Evolutionary conservation across 495 filamentous ascomycete species (phyloP), one percentile per base, ranked within the genome.

Genomic region (Achaetomiella virescens): DNA sequence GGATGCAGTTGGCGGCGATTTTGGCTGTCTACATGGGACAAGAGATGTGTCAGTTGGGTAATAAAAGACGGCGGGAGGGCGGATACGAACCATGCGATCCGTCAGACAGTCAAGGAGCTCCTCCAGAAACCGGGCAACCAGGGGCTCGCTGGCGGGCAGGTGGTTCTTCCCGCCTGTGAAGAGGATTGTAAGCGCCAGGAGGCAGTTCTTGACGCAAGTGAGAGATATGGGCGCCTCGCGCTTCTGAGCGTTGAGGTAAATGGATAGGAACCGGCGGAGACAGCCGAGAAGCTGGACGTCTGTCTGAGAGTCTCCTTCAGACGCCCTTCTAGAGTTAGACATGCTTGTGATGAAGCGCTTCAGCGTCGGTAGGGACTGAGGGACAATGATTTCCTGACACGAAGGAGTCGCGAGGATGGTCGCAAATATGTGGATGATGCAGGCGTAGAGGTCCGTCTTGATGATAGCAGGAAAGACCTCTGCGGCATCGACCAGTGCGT

Each of bases 391-490:
- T 14, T 85, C 80, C 72, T 97, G 95, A 65, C 91, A 97, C 24
- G 85, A 76, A 1, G 87, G 84, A 0, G 90, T 96, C 14, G 87
- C 86, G 6, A 99, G 84, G 46, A 97, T 95, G 5, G 89, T 96
- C 40, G 86, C 86, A 67, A 97, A 97, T 22, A 97, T 95, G 70
- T 99, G 92, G 33, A 97, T 78, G 61, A 97, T 96, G 66, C 91
- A 96, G 42, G 93, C 92, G 67, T 99, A 90, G 10, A 99, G 80
- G 68, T 99, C 93, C 46, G 90, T 90, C 68, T 91, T 90, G 72
- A 99, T 99, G 60, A 99, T 89, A 0, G 88, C 84, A 0, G 93
- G 93, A 72, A 99, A 99, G 15, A 97, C 90, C 45, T 91, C 88
- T 8, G 95, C 89, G 1, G 92, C 89, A 61, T 97, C 89, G 0